phyloP scores from a whole-genome alignment of 768 basidiomycete genomes.

The Dioszegia hungarica region DNA sequence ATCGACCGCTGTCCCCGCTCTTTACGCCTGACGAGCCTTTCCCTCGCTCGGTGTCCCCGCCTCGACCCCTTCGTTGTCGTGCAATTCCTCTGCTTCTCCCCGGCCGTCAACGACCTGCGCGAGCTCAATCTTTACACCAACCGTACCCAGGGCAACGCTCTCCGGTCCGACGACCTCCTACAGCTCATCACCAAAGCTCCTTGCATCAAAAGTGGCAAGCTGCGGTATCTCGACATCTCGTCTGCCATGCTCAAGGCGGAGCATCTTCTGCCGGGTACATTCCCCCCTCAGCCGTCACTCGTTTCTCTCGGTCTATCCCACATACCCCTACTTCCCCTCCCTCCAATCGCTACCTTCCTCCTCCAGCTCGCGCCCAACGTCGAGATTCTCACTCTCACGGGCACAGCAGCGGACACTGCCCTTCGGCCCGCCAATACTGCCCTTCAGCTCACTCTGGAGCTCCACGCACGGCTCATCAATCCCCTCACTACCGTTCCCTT shows the following conservation, averaged over 20 bases:
- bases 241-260: slow-evolving; percentile 66
- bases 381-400: slow-evolving; percentile 83
- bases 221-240: slow-evolving; percentile 87
- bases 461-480: slow-evolving; percentile 72
- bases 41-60: slow-evolving; percentile 77
- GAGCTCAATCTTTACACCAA: slow-evolving; percentile 73
- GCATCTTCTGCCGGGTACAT: slow-evolving; percentile 53
- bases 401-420: slow-evolving; percentile 58
- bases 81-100: slow-evolving; percentile 65
- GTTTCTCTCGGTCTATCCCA: slow-evolving; percentile 87
- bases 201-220: slow-evolving; percentile 66
- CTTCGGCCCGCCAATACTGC: slow-evolving; percentile 52
- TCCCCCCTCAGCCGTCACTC: slow-evolving; percentile 65
- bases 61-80: slow-evolving; percentile 74
- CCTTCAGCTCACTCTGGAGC: slow-evolving; percentile 66
- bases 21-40: slow-evolving; percentile 69
- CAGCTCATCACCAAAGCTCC: slow-evolving; percentile 69
- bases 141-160: slow-evolving; percentile 62
- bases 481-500: slow-evolving; percentile 77
- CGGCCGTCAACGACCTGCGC: slow-evolving; percentile 55
- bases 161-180: slow-evolving; percentile 66
- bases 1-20: slow-evolving; percentile 54
- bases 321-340: slow-evolving; percentile 66
- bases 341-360: slow-evolving; percentile 65
- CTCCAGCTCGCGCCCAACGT: slow-evolving; percentile 64